Percentiles rank a stretch among this genome's conserved stretches.
These are phyloP conservation scores for Paecilomyces formosus DNA, from an alignment of 2,329 filamentous ascomycete genomes.

Conservation along the genomic window DNA sequence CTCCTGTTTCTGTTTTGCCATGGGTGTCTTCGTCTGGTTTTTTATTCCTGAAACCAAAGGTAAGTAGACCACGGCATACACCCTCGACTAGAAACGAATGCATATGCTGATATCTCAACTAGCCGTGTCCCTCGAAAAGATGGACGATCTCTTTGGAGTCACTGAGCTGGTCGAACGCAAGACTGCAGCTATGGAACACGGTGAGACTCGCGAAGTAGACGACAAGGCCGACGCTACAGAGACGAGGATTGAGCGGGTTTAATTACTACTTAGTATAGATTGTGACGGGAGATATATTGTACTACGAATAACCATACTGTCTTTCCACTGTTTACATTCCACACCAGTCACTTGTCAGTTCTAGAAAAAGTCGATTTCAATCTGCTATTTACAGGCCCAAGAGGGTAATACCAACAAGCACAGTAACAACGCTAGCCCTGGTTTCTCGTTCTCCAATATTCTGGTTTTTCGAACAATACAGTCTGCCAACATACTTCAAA, in stretches of 20 bases:
- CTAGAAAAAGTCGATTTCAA: background rate
- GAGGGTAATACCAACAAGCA: background rate
- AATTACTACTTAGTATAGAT: background rate
- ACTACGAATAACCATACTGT: background rate
- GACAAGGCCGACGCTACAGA: conserved; percentile 5
- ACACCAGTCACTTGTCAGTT: background rate
- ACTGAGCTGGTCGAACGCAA: conserved; percentile 36
- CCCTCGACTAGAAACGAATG: background rate
- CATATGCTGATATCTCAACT: background rate
- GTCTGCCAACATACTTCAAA: background rate
- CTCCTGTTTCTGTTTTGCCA: conserved; percentile 6
- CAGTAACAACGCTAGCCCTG: background rate
- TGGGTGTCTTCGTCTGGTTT: conserved; percentile 41
- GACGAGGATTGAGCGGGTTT: conserved; percentile 4
- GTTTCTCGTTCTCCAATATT: background rate
- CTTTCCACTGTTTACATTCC: background rate
- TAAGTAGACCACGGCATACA: conserved; percentile 28
- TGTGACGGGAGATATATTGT: background rate
- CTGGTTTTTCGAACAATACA: background rate
- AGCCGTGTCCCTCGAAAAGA: conserved; percentile 52
- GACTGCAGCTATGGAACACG: conserved; percentile 11
- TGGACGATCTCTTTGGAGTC: conserved; percentile 61
- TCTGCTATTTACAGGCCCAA: background rate
- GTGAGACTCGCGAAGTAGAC: background rate
- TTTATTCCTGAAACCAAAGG: conserved; percentile 67